These are phyloP conservation scores for Carex myosuroides DNA, from an alignment of 176 grass and related monocot genomes.

Conservation along the genomic window DNA sequence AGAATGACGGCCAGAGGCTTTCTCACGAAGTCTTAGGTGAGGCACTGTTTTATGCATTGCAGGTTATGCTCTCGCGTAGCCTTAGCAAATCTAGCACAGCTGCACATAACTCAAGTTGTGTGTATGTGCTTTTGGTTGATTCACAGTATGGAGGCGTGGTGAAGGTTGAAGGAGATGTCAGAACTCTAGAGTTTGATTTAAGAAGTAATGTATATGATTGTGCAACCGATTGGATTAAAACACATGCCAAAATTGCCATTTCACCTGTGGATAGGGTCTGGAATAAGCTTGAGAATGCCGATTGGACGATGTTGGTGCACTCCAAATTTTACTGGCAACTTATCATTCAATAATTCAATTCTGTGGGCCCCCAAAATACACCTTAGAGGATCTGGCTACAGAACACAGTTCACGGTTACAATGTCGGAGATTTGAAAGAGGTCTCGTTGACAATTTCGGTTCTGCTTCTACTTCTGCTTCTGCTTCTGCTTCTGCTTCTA, in stretches of 20 bases:
- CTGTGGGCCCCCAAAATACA: constrained; percentile 66
- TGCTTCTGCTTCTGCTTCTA: constrained; percentile 15
- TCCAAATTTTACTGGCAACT: constrained; percentile 75
- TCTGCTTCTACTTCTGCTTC: background rate
- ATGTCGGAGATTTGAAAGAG: constrained; percentile 89
- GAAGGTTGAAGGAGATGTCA: constrained; percentile 86
- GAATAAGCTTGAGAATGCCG: constrained; percentile 98
- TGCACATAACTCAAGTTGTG: constrained; percentile 61
- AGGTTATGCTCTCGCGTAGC: constrained; percentile 74
- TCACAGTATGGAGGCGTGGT: constrained; percentile 91
- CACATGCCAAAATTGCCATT: constrained; percentile 62
- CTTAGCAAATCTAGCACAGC: constrained; percentile 72
- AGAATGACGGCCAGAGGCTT: constrained; percentile 39
- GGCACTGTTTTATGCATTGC: constrained; percentile 84
- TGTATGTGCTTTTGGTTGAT: constrained; percentile 84
- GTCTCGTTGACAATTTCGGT: constrained; percentile 42
- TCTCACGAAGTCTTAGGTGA: constrained; percentile 65
- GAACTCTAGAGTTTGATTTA: constrained; percentile 68
- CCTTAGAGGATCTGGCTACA: constrained; percentile 69
- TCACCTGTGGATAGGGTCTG: constrained; percentile 76
- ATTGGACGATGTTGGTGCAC: constrained; percentile 88
- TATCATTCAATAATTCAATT: constrained; percentile 83
- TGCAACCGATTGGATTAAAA: constrained; percentile 83
- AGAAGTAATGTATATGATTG: constrained; percentile 63
- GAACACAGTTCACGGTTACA: constrained; percentile 82